Percentiles rank a stretch among this genome's conserved stretches.
Conservation (phyloP, 2,329 filamentous ascomycete genomes). For the Albophoma yamanashiensis region DNA sequence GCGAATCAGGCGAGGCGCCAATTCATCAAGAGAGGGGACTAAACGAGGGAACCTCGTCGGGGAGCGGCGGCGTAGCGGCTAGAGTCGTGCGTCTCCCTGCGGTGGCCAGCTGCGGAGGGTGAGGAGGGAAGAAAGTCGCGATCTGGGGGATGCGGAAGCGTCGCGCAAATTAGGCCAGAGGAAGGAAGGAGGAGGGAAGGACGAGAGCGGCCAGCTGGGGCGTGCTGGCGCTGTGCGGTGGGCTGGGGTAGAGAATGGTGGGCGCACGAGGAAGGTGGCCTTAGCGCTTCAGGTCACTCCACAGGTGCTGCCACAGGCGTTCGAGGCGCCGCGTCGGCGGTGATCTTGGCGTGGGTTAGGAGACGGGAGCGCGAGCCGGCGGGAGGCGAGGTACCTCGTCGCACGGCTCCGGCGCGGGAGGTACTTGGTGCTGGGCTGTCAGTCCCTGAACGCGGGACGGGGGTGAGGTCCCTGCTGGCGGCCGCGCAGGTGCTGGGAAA, state of each 20-base stretch:
- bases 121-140: constrained; percentile 2
- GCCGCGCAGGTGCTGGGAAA: background rate
- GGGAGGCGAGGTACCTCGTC: background rate
- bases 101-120: constrained; percentile 4
- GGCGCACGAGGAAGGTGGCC: background rate
- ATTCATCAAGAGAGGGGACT: background rate
- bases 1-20: constrained; percentile 1
- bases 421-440: background rate
- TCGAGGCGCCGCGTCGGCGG: background rate
- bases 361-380: background rate
- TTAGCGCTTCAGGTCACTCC: background rate
- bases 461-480: background rate
- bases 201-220: background rate
- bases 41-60: background rate
- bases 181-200: background rate
- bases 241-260: background rate
- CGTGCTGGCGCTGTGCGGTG: background rate
- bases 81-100: constrained; percentile 4
- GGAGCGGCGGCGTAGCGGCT: constrained; percentile 1
- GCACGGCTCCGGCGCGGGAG: background rate
- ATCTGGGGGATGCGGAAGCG: constrained; percentile 2
- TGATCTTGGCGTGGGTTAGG: background rate
- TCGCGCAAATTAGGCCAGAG: constrained; percentile 3
- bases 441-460: background rate
- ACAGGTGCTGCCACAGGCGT: background rate